These are phyloP conservation scores for Coemansia sp. DNA, from an alignment of 192 early-diverging fungal genomes.

Conservation along the genomic window DNA sequence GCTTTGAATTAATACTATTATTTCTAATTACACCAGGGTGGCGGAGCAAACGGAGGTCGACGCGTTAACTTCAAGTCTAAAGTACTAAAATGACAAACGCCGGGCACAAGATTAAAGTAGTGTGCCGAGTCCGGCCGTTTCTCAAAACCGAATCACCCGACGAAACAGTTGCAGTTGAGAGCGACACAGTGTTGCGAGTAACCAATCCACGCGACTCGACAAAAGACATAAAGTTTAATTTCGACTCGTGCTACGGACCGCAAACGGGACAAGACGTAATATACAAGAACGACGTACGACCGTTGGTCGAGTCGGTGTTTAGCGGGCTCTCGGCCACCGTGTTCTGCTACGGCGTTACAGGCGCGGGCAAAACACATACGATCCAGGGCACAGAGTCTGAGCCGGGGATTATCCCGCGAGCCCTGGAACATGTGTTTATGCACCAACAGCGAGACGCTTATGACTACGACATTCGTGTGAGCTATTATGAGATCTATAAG, in stretches of 20 bases:
- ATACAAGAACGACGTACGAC: conserved; percentile 58
- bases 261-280: conserved; percentile 46
- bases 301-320: conserved; percentile 58
- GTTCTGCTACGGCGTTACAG: conserved; percentile 70
- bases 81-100: conserved; percentile 15
- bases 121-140: conserved; percentile 65
- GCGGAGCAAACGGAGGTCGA: no score
- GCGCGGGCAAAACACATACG: conserved; percentile 67
- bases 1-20: background rate
- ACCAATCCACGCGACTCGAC: conserved; percentile 57
- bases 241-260: conserved; percentile 58
- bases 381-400: conserved; percentile 58
- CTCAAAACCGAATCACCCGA: conserved; percentile 56
- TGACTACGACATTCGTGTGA: conserved; percentile 53
- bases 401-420: conserved; percentile 65
- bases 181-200: conserved; percentile 49
- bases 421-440: conserved; percentile 58
- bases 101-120: conserved; percentile 58
- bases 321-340: conserved; percentile 63
- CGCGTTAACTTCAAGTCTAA: background rate
- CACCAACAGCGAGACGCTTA: conserved; percentile 37
- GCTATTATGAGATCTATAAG: conserved; percentile 72
- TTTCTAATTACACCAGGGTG: background rate
- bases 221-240: conserved; percentile 55
- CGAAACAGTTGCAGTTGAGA: conserved; percentile 42